A percentile compares a stretch with the other conserved stretches of the same genome.
Conservation (phyloP, 2,329 filamentous ascomycete genomes). For the Aspergillus japonicus region DNA sequence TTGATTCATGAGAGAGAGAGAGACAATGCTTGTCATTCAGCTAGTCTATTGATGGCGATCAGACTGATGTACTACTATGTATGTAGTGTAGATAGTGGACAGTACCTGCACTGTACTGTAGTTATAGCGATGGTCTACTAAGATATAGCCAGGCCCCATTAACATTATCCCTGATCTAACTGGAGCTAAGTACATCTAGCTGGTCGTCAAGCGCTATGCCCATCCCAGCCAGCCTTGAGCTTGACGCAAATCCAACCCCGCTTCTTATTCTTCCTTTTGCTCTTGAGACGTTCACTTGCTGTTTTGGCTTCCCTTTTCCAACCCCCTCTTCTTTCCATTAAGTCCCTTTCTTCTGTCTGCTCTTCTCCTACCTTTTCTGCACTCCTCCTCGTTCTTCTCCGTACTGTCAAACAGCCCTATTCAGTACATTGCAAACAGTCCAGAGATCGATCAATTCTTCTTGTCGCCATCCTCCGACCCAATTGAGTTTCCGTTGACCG, state of each 20-base stretch:
- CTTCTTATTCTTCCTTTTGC: neutral
- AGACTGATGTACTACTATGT: too few relatives aligned
- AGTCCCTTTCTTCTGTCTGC: neutral
- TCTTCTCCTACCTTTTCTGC: neutral
- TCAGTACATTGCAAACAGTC: neutral
- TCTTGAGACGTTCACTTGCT: neutral
- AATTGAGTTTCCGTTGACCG: conserved; percentile 14
- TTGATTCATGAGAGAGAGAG: neutral
- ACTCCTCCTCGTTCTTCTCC: conserved; percentile 1
- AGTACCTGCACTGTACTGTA: neutral
- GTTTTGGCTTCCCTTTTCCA: conserved; percentile 8
- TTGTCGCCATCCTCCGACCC: conserved; percentile 5
- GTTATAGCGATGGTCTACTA: neutral
- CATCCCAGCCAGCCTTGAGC: neutral
- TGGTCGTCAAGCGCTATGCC: neutral
- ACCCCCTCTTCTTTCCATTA: neutral
- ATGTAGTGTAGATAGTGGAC: too few relatives aligned
- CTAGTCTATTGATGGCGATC: too few relatives aligned
- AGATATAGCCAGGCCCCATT: neutral
- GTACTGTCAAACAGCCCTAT: neutral
- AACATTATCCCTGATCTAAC: conserved; percentile 2
- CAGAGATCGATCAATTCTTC: neutral
- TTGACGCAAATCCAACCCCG: conserved; percentile 7
- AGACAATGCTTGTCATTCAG: neutral
- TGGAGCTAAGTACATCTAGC: neutral